Conservation (phyloP, 2,329 filamentous ascomycete species). For the Colletotrichum sojae region DNA sequence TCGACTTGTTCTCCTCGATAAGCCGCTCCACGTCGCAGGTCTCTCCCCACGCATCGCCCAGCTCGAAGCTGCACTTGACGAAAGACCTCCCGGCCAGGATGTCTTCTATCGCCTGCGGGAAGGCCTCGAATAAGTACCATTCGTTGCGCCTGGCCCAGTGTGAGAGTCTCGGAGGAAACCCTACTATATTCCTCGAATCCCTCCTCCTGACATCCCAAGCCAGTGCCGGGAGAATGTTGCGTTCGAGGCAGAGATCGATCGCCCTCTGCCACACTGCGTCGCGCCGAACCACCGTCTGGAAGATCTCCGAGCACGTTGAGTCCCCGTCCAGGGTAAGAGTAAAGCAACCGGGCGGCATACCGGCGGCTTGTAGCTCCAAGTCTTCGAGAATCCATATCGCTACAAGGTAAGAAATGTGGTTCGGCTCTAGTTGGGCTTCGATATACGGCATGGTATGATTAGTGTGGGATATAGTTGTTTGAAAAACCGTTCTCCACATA, state of each 20-base stretch:
- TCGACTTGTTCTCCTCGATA: not conserved
- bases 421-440: not conserved
- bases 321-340: slow-evolving; percentile 7
- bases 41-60: not conserved
- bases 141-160: not conserved
- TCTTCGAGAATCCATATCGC: slow-evolving; percentile 22
- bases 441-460: not conserved
- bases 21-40: slow-evolving; percentile 5
- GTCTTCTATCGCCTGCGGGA: slow-evolving; percentile 1
- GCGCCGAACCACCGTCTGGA: slow-evolving; percentile 1
- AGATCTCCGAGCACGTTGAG: not conserved
- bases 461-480: not conserved
- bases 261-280: slow-evolving; percentile 19
- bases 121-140: slow-evolving; percentile 1
- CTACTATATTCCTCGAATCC: not conserved
- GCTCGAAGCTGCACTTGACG: slow-evolving; percentile 11
- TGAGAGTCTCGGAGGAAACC: no score
- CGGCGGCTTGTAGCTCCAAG: not conserved
- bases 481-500: slow-evolving; percentile 2
- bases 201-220: not conserved
- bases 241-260: not conserved
- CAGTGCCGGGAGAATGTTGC: not conserved
- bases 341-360: slow-evolving; percentile 15
- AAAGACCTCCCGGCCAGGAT: not conserved
- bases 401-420: not conserved